Evolutionary conservation across 805 yeast species (phyloP).

Genomic region (Debaryomyces prosopidis): DNA sequence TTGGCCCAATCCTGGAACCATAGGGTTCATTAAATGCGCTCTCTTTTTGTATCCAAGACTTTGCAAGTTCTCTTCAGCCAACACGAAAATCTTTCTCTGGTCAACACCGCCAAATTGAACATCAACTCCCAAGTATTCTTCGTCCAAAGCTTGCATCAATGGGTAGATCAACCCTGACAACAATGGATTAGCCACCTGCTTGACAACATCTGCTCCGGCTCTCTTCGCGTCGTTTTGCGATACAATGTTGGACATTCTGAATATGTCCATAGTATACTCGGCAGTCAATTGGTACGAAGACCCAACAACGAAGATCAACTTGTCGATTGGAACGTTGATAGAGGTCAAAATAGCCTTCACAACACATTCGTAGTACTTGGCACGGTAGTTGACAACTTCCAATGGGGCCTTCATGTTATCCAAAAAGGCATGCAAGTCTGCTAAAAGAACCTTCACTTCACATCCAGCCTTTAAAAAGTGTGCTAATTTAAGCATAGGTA

Average conservation of each 20-base stretch:
- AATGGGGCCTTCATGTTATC: constrained; percentile 98
- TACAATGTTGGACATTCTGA: constrained; percentile 78
- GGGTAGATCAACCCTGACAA: constrained; percentile 95
- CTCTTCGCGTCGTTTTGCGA: constrained; percentile 96
- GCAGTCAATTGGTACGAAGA: constrained; percentile 82
- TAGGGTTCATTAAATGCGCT: constrained; percentile 97
- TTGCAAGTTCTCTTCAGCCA: constrained; percentile 93
- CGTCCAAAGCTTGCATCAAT: constrained; percentile 98
- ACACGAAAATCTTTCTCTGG: constrained; percentile 94
- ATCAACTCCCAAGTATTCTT: constrained; percentile 82
- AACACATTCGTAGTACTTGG: constrained; percentile 80
- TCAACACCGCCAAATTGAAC: constrained; percentile 99
- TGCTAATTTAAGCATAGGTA: constrained; percentile 95
- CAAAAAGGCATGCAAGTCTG: constrained; percentile 94
- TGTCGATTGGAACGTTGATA: constrained; percentile 90
- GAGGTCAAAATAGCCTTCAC: constrained; percentile 84
- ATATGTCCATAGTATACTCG: constrained; percentile 85
- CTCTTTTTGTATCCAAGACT: constrained; percentile 91
- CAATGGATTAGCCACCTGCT: constrained; percentile 93
- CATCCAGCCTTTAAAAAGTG: constrained; percentile 95
- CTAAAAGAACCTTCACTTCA: constrained; percentile 86
- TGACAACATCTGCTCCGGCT: constrained; percentile 99
- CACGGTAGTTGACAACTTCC: constrained; percentile 86
- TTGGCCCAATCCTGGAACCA: constrained; percentile 97
- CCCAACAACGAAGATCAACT: constrained; percentile 80